A percentile compares a stretch with the other conserved stretches of the same genome.
phyloP scores from a whole-genome alignment of 331 rosid species.

The Ulmus americana region DNA sequence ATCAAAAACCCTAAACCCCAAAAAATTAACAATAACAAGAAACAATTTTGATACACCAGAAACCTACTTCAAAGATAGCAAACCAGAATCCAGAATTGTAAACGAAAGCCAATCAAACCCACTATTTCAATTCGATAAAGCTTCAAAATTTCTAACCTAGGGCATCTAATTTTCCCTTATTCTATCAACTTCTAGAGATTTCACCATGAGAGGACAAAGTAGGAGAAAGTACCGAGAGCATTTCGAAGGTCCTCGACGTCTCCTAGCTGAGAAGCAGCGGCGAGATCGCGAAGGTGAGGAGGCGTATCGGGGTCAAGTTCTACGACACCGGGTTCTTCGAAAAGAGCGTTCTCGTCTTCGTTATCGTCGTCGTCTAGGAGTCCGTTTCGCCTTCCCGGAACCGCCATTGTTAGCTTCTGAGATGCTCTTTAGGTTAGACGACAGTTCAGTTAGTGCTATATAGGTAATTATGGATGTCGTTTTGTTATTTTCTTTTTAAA shows the following conservation, averaged over 20 bases:
- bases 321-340: conserved; percentile 47
- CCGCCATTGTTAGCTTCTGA: conserved; percentile 48
- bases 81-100: not conserved
- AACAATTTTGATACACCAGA: not conserved
- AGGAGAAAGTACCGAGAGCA: conserved; percentile 50
- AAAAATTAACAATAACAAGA: not conserved
- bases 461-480: too few species aligned
- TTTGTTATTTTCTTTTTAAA: too few species aligned
- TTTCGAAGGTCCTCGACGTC: conserved; percentile 46
- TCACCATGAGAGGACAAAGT: too few species aligned
- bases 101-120: not conserved
- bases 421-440: not conserved
- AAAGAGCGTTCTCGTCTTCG: conserved; percentile 54
- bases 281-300: conserved; percentile 66
- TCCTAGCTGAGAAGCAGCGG: conserved; percentile 52
- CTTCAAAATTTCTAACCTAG: too few species aligned
- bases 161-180: too few species aligned
- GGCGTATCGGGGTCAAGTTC: conserved; percentile 43
- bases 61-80: not conserved
- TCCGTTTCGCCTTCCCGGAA: conserved; percentile 79
- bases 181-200: too few species aligned
- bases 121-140: too few species aligned
- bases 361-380: conserved; percentile 39
- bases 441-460: too few species aligned
- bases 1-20: not conserved